These are phyloP conservation scores for Secale cereale DNA, from an alignment of 176 grass and related monocot genomes.

Conservation along the genomic window DNA sequence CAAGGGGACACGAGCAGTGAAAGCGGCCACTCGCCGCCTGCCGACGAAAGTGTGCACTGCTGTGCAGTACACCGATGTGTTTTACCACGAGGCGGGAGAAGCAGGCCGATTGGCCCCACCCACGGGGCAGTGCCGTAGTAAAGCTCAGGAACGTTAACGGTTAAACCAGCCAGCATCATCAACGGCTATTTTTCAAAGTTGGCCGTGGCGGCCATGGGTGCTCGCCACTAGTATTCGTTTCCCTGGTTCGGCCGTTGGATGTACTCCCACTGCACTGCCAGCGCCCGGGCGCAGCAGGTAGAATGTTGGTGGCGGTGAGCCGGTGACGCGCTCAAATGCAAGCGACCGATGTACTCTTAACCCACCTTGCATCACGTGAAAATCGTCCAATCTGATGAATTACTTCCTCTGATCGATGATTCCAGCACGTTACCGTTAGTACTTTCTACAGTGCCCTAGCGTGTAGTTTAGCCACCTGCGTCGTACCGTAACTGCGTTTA, in stretches of 20 bases:
- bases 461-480: no score
- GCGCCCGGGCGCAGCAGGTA: no score
- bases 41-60: not conserved
- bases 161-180: not conserved
- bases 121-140: not conserved
- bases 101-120: not conserved
- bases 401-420: no score
- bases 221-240: not conserved
- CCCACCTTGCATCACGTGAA: not conserved
- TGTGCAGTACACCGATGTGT: not conserved
- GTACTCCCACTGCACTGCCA: no score
- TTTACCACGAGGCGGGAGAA: not conserved
- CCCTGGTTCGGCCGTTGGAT: not conserved
- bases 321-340: not conserved
- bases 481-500: not conserved
- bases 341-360: not conserved
- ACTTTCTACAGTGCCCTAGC: no score
- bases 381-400: no score
- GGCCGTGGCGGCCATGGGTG: not conserved
- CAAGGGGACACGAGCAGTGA: not conserved
- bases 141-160: not conserved
- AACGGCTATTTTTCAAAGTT: constrained; percentile 42
- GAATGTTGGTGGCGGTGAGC: not conserved
- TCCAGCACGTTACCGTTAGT: no score
- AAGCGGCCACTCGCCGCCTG: not conserved